Evolutionary conservation across 2,329 filamentous ascomycete genomes (phyloP).

Genomic region (Trichoderma brevicompactum): DNA sequence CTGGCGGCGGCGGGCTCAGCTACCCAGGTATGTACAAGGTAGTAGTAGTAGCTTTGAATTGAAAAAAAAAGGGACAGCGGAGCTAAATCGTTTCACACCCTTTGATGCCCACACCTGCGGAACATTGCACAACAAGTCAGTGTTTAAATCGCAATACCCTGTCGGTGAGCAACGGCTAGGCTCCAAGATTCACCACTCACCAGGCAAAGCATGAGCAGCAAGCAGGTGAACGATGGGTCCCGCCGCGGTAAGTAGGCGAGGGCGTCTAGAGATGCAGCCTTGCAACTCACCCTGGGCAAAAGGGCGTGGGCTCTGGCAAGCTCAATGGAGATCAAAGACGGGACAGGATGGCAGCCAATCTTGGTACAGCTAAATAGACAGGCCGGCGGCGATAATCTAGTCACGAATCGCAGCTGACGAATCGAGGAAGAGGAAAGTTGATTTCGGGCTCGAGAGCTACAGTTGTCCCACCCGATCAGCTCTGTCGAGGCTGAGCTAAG

Average conservation of each 20-base stretch:
- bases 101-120: conserved; percentile 23
- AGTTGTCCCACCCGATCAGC: conserved; percentile 16
- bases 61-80: conserved; percentile 10
- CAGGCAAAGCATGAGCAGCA: conserved; percentile 14
- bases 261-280: conserved; percentile 19
- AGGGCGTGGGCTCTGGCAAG: not conserved
- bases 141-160: conserved; percentile 18
- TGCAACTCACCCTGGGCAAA: conserved; percentile 4
- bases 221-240: conserved; percentile 9
- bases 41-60: conserved; percentile 15
- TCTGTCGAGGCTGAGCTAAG: not conserved
- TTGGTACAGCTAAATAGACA: conserved; percentile 14
- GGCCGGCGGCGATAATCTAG: conserved; percentile 3
- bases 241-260: conserved; percentile 17
- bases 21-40: too few species aligned
- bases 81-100: conserved; percentile 25
- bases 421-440: conserved; percentile 7
- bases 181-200: conserved; percentile 14
- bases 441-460: conserved; percentile 16
- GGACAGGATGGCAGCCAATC: conserved; percentile 6
- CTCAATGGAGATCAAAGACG: conserved; percentile 1
- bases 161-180: conserved; percentile 15
- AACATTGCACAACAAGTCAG: conserved; percentile 24
- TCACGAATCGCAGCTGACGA: not conserved
- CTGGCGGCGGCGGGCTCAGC: conserved; percentile 9